These are phyloP conservation scores for Penicillium canescens DNA, from an alignment of 495 filamentous ascomycete genomes.

Conservation along the genomic window DNA sequence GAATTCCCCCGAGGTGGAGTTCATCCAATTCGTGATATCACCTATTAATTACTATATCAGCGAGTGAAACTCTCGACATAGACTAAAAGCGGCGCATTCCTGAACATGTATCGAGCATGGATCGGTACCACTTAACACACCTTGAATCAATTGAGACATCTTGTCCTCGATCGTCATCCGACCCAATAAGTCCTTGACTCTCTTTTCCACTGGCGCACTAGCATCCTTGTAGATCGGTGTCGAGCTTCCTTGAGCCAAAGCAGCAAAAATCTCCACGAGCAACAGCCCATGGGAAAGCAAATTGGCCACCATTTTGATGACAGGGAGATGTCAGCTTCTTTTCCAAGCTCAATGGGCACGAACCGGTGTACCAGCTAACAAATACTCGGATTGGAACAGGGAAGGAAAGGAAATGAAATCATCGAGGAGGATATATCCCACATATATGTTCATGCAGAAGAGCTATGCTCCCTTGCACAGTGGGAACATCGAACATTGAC, in stretches of 20 bases:
- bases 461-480: background rate
- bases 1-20: slow-evolving; percentile 55
- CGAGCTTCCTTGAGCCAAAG: slow-evolving; percentile 15
- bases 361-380: background rate
- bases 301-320: slow-evolving; percentile 23
- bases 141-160: slow-evolving; percentile 64
- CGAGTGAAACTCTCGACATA: background rate
- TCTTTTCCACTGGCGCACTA: slow-evolving; percentile 55
- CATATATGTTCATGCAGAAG: background rate
- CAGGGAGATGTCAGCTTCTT: background rate
- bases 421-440: background rate
- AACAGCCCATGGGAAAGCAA: slow-evolving; percentile 28
- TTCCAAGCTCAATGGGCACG: background rate
- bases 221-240: slow-evolving; percentile 61
- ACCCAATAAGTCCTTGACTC: slow-evolving; percentile 63
- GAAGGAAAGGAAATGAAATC: background rate
- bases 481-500: background rate
- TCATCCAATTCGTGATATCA: slow-evolving; percentile 71
- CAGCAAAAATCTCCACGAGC: slow-evolving; percentile 30
- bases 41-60: slow-evolving; percentile 28
- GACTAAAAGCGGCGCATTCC: background rate
- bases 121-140: slow-evolving; percentile 26
- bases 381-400: background rate
- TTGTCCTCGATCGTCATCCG: slow-evolving; percentile 74
- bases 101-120: background rate